Evolutionary conservation across 305 asterid species (phyloP), one percentile per base, ranked within the genome.

Genomic region (Fraxinus xanthoxyloides): DNA sequence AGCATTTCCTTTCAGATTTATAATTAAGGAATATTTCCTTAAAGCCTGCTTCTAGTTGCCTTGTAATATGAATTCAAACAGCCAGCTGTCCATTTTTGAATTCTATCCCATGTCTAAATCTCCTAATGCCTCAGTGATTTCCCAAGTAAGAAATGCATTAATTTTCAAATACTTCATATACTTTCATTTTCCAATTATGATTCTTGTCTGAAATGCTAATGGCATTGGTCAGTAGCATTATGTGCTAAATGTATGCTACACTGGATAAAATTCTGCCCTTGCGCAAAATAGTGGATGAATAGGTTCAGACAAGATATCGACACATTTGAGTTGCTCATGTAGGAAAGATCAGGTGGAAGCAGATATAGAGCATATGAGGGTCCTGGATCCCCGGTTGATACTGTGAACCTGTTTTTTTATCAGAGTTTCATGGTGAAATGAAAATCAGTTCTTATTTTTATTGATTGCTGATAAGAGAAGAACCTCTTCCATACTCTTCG

Each of bases 401-500:
- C 85, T 85, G 69, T 77, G 77, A 67, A 69, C 87, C 83, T 77
- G 35, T 24, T 75, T 24, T 13, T 73, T 80, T 63, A 2, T 77
- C 30, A 73, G 34, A 28, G 19, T 84, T 67, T 28, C 51, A 13
- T 85, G 81, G 35, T 77, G 19, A 24, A 76, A 46, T 72, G 70
- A 69, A 76, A 28, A 35, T 79, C 65, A 72, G 26, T 32, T 84
- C 76, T 88, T 38, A 85, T 75, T 38, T 83, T 77, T 82, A 80
- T 36, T 73, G 81, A 75, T 75, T 86, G 79, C 91, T 94, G 99
- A 90, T 92, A 76, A 87, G 95, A 85, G 99, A 92, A 89, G 98
- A 93, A 77, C 99, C 99, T 82, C 99, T 98, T 31, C 97, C 99
- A 34, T 94, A 96, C 87, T 94, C 99, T 79, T 92, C 99, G 46